Evolutionary conservation across 352 stramenopile species (phyloP).

Genomic region (Phytophthora pini): DNA sequence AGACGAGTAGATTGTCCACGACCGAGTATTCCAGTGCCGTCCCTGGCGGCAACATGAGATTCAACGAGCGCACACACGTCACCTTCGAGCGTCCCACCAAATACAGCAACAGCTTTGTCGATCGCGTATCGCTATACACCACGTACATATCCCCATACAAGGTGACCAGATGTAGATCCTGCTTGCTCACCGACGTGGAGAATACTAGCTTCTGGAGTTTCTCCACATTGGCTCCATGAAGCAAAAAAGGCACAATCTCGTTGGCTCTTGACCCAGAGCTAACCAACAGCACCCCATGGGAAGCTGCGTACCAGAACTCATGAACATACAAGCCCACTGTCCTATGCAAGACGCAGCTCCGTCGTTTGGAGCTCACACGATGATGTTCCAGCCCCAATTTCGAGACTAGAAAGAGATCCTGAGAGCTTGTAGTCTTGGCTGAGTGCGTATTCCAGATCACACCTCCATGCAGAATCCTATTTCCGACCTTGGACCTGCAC

Average conservation of each 20-base stretch:
- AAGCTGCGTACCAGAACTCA: slow-evolving; percentile 76
- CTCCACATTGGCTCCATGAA: slow-evolving; percentile 64
- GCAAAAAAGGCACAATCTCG: slow-evolving; percentile 75
- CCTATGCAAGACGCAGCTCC: slow-evolving; percentile 61
- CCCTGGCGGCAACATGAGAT: slow-evolving; percentile 68
- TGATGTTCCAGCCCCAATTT: slow-evolving; percentile 82
- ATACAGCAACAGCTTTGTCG: slow-evolving; percentile 78
- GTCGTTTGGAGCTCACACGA: slow-evolving; percentile 64
- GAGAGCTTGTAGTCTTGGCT: slow-evolving; percentile 46
- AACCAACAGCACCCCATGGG: slow-evolving; percentile 69
- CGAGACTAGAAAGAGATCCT: slow-evolving; percentile 82
- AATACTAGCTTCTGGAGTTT: slow-evolving; percentile 81
- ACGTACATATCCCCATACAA: slow-evolving; percentile 78
- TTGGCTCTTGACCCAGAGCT: slow-evolving; percentile 78
- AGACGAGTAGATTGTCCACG: slow-evolving; percentile 85
- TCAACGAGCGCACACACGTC: slow-evolving; percentile 75
- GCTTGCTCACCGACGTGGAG: slow-evolving; percentile 54
- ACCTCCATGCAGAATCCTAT: slow-evolving; percentile 64
- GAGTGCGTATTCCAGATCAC: slow-evolving; percentile 77
- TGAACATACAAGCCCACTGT: slow-evolving; percentile 67
- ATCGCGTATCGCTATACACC: slow-evolving; percentile 63
- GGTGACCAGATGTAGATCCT: slow-evolving; percentile 65
- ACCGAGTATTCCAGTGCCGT: slow-evolving; percentile 75
- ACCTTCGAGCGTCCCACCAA: slow-evolving; percentile 66
- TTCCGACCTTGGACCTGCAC: slow-evolving; percentile 70